Conservation (phyloP, 805 yeast species). For the Ogataea philodendri region DNA sequence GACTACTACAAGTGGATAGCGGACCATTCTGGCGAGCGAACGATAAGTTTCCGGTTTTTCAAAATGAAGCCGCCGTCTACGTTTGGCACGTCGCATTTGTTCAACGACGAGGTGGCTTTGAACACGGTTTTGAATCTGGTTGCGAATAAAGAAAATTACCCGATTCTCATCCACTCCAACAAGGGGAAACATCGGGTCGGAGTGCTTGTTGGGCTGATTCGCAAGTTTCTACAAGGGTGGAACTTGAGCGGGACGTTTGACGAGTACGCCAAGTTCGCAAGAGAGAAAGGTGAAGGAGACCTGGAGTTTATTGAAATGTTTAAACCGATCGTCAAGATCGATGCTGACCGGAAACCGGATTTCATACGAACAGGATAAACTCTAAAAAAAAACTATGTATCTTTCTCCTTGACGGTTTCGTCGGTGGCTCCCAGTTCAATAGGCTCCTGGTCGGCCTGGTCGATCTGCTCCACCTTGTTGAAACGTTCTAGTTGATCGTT, state of each 20-base stretch:
- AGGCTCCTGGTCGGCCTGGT: background rate
- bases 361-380: constrained; percentile 43
- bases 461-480: background rate
- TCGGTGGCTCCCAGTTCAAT: too few species aligned
- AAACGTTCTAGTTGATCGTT: background rate
- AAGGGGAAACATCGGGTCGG: constrained; percentile 98
- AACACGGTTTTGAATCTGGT: constrained; percentile 55
- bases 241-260: constrained; percentile 88
- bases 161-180: constrained; percentile 86
- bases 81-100: constrained; percentile 57
- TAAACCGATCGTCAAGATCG: constrained; percentile 56
- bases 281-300: constrained; percentile 91
- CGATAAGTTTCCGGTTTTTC: constrained; percentile 55
- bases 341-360: constrained; percentile 52
- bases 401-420: background rate
- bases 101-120: constrained; percentile 58
- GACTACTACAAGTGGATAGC: constrained; percentile 72
- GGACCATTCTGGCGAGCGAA: constrained; percentile 35
- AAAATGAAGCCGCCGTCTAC: constrained; percentile 56
- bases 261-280: constrained; percentile 89
- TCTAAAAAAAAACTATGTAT: background rate
- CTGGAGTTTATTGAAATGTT: constrained; percentile 85
- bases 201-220: constrained; percentile 84
- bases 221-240: constrained; percentile 91
- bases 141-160: constrained; percentile 69